phyloP scores from a whole-genome alignment of 805 yeast genomes.

The Sugiyamaella marilandica region DNA sequence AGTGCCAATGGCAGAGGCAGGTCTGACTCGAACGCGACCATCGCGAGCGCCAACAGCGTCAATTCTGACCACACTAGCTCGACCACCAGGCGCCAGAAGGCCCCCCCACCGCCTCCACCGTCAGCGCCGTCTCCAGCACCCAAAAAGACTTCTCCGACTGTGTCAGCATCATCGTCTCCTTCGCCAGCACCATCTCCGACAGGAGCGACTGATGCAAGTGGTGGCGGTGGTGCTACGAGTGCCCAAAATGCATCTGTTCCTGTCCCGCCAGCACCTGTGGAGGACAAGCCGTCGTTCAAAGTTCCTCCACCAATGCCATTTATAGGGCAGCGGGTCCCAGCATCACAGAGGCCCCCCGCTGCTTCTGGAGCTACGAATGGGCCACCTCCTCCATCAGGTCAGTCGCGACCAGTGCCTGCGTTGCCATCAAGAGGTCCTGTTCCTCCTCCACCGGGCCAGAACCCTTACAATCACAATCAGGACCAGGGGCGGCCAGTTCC shows the following conservation, averaged over 20 bases:
- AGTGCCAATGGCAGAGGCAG: slow-evolving; percentile 7
- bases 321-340: slow-evolving; percentile 21
- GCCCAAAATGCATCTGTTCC: slow-evolving; percentile 12
- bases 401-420: slow-evolving; percentile 1
- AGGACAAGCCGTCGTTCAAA: slow-evolving; percentile 13
- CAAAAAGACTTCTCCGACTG: slow-evolving; percentile 20
- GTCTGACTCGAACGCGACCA: slow-evolving; percentile 11
- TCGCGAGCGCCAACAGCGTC: slow-evolving; percentile 7
- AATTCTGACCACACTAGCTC: background rate
- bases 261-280: slow-evolving; percentile 17
- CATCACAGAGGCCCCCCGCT: slow-evolving; percentile 12
- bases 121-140: slow-evolving; percentile 30
- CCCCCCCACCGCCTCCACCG: slow-evolving; percentile 26
- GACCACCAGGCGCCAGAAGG: slow-evolving; percentile 16
- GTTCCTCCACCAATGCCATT: slow-evolving; percentile 30
- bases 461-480: slow-evolving; percentile 17
- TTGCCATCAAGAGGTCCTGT: slow-evolving; percentile 36
- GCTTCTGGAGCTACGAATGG: slow-evolving; percentile 9
- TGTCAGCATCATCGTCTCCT: slow-evolving; percentile 14
- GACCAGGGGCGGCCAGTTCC: slow-evolving; percentile 15
- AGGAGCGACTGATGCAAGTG: background rate
- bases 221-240: background rate
- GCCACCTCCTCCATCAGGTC: slow-evolving; percentile 17
- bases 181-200: slow-evolving; percentile 25
- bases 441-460: slow-evolving; percentile 30